Evolutionary conservation across 2,329 filamentous ascomycete species (phyloP), one percentile per base, ranked within the genome.

Genomic region (Diaporthe aspalathi): DNA sequence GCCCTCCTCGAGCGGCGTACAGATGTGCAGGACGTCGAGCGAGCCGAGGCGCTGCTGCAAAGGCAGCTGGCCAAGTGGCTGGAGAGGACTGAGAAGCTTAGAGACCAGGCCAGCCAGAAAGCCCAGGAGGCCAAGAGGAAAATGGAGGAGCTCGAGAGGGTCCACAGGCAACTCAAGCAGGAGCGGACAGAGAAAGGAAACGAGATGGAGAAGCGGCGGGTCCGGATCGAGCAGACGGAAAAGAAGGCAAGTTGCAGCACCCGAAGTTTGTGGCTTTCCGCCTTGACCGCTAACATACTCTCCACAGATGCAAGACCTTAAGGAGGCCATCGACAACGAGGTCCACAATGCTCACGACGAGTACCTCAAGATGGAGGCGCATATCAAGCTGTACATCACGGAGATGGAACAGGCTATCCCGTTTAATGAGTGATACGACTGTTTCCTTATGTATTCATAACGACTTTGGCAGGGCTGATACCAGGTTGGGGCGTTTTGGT

Each of bases 201-300:
- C 71, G 95, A 98, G 78, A 97, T 98, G 84, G 96, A 99, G 85
- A 91, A 93, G 79, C 88, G 95, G 77, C 90, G 93, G 76, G 94
- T 98, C n/a, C 87, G 95, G 73, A 98, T 99, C 74, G 96, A 99
- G 83, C 94, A 98, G 84, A 97, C 94, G 11, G 95, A 98, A 88
- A 98, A 98, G 85, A 98, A 98, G 93, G 94, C 94, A 85, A 76
- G 85, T 79, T 38, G 45, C 29, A 65, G 8, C 17, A 22, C 40
- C 8, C 45, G 35, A 29, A 65, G 63, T 43, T 52, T 54, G 32
- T 71, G 60, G 71, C 22, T 49, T 40, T 63, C 47, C 38, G 29
- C 32, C 1, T 50, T 9, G n/a, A 38, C 72, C 76, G 74, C 79
- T 78, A 72, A 79, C 71, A 56, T 70, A 0, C 5, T 17, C 9